Conservation (phyloP, 1,284 basidiomycete species). For the Pseudozyma hubeiensis region DNA sequence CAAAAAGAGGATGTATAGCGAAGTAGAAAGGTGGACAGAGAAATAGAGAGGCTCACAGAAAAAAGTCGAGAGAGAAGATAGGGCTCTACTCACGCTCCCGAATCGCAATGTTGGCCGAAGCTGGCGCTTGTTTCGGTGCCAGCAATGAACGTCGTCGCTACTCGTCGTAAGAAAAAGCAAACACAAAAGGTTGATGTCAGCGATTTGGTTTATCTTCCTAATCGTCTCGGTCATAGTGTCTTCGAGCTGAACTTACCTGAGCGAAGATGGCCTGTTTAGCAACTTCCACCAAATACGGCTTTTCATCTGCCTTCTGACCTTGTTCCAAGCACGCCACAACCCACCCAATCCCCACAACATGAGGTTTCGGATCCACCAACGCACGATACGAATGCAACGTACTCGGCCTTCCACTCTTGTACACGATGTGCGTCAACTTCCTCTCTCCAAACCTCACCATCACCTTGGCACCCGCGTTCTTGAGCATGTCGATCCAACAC, state of each 20-base stretch:
- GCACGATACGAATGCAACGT: constrained; percentile 55
- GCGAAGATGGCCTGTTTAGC: constrained; percentile 61
- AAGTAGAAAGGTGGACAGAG: constrained; percentile 57
- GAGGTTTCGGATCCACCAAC: constrained; percentile 45
- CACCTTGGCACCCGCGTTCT: constrained; percentile 57
- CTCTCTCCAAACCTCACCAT: constrained; percentile 44
- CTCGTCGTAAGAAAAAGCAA: not conserved
- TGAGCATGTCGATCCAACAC: constrained; percentile 57
- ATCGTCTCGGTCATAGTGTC: not conserved
- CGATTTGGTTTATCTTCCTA: not conserved
- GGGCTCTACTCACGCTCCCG: constrained; percentile 52
- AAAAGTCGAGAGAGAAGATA: constrained; percentile 12
- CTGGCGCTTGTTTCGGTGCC: constrained; percentile 44
- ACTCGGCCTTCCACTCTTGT: constrained; percentile 57
- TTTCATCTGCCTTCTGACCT: constrained; percentile 51
- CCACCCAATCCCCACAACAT: constrained; percentile 62
- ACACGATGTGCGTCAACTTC: constrained; percentile 60
- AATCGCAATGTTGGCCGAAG: constrained; percentile 30
- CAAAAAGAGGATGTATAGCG: not conserved
- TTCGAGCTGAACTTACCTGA: constrained; percentile 32
- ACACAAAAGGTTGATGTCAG: not conserved
- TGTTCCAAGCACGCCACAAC: constrained; percentile 54
- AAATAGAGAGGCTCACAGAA: constrained; percentile 65
- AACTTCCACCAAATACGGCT: constrained; percentile 59
- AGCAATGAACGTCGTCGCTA: constrained; percentile 48